Evolutionary conservation across 768 basidiomycete genomes (phyloP).

Genomic region (Trametes meyenii): DNA sequence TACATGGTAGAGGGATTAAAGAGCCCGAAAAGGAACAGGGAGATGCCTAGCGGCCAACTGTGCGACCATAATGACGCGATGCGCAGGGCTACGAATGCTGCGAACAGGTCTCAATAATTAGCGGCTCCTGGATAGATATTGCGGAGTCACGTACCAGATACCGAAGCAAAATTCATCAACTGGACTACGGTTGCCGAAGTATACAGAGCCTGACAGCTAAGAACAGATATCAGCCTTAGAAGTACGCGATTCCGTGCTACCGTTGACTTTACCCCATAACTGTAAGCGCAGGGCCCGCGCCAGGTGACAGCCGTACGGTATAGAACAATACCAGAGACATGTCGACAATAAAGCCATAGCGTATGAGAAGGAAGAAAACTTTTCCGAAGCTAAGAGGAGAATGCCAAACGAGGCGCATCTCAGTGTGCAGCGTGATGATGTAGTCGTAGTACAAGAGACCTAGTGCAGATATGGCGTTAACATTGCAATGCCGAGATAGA

Average conservation of each 20-base stretch:
- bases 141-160: neutral
- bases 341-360: neutral
- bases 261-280: neutral
- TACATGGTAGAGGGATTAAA: neutral
- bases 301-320: neutral
- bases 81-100: slow-evolving; percentile 4
- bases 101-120: neutral
- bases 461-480: neutral
- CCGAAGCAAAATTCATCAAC: neutral
- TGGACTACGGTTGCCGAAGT: neutral
- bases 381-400: neutral
- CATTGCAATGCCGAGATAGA: neutral
- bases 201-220: neutral
- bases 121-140: neutral
- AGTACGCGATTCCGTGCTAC: neutral
- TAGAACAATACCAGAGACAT: neutral
- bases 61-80: slow-evolving; percentile 2
- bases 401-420: neutral
- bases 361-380: neutral
- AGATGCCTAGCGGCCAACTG: neutral
- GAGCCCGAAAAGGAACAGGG: neutral
- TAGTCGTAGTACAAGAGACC: neutral
- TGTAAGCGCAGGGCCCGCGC: neutral
- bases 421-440: neutral
- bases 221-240: neutral